These are phyloP conservation scores for Dujonia santamariae DNA, from an alignment of 1,139 yeast genomes.

Conservation along the genomic window DNA sequence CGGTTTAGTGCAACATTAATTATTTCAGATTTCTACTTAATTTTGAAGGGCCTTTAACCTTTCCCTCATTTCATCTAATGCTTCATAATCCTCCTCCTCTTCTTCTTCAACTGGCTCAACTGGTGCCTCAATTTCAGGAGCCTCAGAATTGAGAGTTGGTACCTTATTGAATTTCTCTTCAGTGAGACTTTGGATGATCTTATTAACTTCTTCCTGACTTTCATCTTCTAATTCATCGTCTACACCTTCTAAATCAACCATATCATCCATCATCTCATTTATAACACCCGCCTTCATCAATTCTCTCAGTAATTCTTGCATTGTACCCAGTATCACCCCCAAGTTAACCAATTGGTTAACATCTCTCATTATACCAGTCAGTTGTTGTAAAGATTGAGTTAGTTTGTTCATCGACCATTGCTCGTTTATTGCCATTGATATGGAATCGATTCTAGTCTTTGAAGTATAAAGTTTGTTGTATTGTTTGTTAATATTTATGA, in stretches of 20 bases:
- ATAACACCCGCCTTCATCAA: conserved; percentile 89
- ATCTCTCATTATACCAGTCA: conserved; percentile 84
- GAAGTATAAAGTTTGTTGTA: conserved; percentile 72
- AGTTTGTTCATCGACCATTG: conserved; percentile 84
- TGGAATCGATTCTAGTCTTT: conserved; percentile 81
- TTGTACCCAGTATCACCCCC: conserved; percentile 80
- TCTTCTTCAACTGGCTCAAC: conserved; percentile 18
- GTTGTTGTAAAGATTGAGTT: conserved; percentile 76
- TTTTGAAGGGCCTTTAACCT: conserved; percentile 83
- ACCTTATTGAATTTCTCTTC: conserved; percentile 44
- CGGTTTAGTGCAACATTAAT: no score
- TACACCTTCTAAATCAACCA: conserved; percentile 66
- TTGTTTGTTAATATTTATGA: conserved; percentile 72
- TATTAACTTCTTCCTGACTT: conserved; percentile 66
- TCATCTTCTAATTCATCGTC: conserved; percentile 65
- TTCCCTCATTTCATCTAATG: conserved; percentile 85
- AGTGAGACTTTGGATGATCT: conserved; percentile 44
- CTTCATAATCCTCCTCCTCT: conserved; percentile 69
- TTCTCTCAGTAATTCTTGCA: conserved; percentile 85
- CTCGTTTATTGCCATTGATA: conserved; percentile 86
- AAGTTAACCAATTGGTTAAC: conserved; percentile 75
- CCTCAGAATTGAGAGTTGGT: conserved; percentile 32
- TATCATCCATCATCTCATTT: conserved; percentile 93
- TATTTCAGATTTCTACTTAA: no score
- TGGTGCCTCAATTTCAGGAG: conserved; percentile 27